Evolutionary conservation across 345 rosid species (phyloP).

Genomic region (Moringa oleifera): DNA sequence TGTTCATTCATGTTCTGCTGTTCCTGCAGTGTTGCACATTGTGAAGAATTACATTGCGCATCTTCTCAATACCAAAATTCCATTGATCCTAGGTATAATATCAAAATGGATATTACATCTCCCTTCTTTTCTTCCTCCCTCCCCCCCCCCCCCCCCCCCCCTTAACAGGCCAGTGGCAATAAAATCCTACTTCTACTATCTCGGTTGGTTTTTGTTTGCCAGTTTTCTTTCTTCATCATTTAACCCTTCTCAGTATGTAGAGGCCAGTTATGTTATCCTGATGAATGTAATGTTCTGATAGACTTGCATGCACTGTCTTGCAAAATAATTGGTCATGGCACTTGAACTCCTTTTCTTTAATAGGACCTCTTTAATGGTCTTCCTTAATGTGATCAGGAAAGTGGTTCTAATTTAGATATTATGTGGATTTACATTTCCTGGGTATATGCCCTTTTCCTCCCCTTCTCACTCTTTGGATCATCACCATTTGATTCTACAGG

Average conservation of each 20-base stretch:
- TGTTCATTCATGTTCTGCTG: background rate
- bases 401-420: too few relatives aligned
- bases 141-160: too few relatives aligned
- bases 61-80: constrained; percentile 62
- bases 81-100: constrained; percentile 70
- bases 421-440: too few relatives aligned
- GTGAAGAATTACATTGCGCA: constrained; percentile 89
- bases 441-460: background rate
- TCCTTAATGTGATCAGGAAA: too few relatives aligned
- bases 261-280: background rate
- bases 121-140: too few relatives aligned
- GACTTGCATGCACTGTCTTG: too few relatives aligned
- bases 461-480: constrained; percentile 1
- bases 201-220: background rate
- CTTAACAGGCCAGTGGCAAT: too few relatives aligned
- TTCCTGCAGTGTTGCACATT: constrained; percentile 66
- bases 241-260: background rate
- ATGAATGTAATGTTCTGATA: too few relatives aligned
- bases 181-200: too few relatives aligned
- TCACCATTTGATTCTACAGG: constrained; percentile 35
- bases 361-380: background rate
- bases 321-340: background rate
- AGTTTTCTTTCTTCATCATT: background rate
- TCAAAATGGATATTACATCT: background rate
- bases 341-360: background rate